Evolutionary conservation across 352 stramenopile genomes (phyloP), one percentile per base, ranked within the genome.

Genomic region (Phytopythium delawarense): DNA sequence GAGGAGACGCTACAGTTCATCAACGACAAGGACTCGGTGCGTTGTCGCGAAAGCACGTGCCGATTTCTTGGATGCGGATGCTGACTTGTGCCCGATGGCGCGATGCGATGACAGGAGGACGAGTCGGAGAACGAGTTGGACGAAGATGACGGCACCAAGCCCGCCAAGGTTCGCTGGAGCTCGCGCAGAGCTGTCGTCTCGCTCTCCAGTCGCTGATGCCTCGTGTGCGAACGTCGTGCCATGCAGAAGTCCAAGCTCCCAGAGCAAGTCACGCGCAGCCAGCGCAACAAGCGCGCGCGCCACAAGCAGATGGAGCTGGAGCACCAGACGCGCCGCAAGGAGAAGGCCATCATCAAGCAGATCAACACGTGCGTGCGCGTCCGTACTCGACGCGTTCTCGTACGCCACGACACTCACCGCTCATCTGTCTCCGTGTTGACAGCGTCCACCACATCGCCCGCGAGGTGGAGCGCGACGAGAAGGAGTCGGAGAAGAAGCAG

Each of bases 271-370:
- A 95, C 87, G 35, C 74, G 74, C 28, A 79, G 71, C 37, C 76
- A 91, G 52, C 84, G 83, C 52, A 93, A 95, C 72, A 92, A 91
- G 62, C 84, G 79, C 46, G 78, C 72, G 21, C 81, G 87, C 37
- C 87, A 94, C 70, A 90, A 92, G 65, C 70, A 87, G 63, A 85
- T 92, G 76, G 79, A 91, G 68, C 68, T 89, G 54, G 68, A 91
- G 42, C 79, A 92, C 59, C 68, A 81, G 57, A 59, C 70, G 20
- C 78, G 84, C 45, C 71, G 81, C 65, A 74, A 72, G 30, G 74
- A 91, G 51, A 92, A 92, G 66, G 59, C 76, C n/a, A 76, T 94
- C 42, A 65, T 92, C 62, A 92, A 92, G 72, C 87, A 95, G 63
- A 95, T 95, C 64, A 95, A 95, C 62, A 69, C 73, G 86, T 94